Evolutionary conservation across 768 basidiomycete genomes (phyloP).

Genomic region (Calocybe gangraenosa): DNA sequence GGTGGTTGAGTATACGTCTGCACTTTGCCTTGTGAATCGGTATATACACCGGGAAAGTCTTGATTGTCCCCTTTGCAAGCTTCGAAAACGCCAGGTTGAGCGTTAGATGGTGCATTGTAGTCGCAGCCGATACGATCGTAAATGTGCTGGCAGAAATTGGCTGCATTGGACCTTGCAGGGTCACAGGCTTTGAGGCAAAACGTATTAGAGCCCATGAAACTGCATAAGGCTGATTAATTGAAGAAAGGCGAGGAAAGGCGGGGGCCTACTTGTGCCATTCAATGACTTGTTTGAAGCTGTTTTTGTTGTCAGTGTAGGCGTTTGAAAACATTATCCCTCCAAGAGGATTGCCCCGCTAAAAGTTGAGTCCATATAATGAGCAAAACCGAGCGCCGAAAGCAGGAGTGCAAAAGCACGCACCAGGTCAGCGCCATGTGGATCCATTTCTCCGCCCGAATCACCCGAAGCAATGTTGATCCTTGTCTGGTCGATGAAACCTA

Average conservation of each 20-base stretch:
- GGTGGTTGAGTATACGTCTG: slow-evolving; percentile 36
- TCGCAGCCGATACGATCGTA: slow-evolving; percentile 18
- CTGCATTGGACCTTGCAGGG: slow-evolving; percentile 37
- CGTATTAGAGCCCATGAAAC: slow-evolving; percentile 19
- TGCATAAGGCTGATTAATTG: slow-evolving; percentile 34
- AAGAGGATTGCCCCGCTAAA: slow-evolving; percentile 21
- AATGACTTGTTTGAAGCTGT: slow-evolving; percentile 13
- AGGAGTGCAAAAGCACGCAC: slow-evolving; percentile 13
- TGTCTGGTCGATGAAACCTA: slow-evolving; percentile 55
- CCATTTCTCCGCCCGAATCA: slow-evolving; percentile 47
- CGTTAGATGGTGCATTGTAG: slow-evolving; percentile 65
- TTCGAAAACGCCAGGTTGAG: slow-evolving; percentile 55
- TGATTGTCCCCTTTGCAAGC: slow-evolving; percentile 61
- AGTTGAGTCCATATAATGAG: not conserved
- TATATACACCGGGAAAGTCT: slow-evolving; percentile 41
- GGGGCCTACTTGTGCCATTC: slow-evolving; percentile 16
- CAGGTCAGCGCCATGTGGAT: slow-evolving; percentile 50
- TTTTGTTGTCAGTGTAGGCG: slow-evolving; percentile 11
- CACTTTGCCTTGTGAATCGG: slow-evolving; percentile 28
- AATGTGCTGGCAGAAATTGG: slow-evolving; percentile 19
- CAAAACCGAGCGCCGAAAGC: not conserved
- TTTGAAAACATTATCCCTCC: slow-evolving; percentile 15
- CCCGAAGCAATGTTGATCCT: slow-evolving; percentile 52
- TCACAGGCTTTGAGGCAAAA: slow-evolving; percentile 46
- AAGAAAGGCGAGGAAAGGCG: not conserved